A percentile compares a stretch with the other conserved stretches of the same genome.
Conservation (phyloP, 129 eudicot genomes). For the Flaveria robusta region DNA sequence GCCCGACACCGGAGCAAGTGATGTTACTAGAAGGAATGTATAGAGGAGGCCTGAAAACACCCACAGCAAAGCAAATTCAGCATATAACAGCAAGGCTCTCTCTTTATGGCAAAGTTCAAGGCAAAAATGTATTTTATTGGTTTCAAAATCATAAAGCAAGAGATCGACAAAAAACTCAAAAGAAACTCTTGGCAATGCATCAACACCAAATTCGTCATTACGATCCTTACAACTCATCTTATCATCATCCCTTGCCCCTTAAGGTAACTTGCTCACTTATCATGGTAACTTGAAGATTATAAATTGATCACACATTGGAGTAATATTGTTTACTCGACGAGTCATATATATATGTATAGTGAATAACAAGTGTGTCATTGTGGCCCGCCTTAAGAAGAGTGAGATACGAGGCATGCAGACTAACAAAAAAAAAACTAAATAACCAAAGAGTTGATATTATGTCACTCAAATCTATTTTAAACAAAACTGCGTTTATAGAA, state of each 20-base stretch:
- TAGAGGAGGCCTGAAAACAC: slow-evolving; percentile 74
- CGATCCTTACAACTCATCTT: slow-evolving; percentile 19
- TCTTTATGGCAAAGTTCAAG: slow-evolving; percentile 69
- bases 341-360: no score
- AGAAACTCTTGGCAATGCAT: slow-evolving; percentile 45
- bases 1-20: slow-evolving; percentile 91
- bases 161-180: slow-evolving; percentile 75
- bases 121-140: slow-evolving; percentile 96
- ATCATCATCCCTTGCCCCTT: slow-evolving; percentile 21
- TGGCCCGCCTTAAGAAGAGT: no score
- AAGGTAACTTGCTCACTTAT: slow-evolving; percentile 28
- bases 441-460: no score
- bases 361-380: no score
- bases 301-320: neutral
- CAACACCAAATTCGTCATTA: slow-evolving; percentile 39
- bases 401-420: no score
- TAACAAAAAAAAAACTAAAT: no score
- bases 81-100: slow-evolving; percentile 73
- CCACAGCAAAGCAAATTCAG: slow-evolving; percentile 74
- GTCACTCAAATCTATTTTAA: no score
- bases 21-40: slow-evolving; percentile 82
- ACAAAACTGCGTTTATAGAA: no score
- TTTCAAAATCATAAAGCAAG: slow-evolving; percentile 95
- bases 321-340: neutral
- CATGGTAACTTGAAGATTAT: neutral